Conservation (phyloP, 306 rosid genomes). For the Castanea sativa region DNA sequence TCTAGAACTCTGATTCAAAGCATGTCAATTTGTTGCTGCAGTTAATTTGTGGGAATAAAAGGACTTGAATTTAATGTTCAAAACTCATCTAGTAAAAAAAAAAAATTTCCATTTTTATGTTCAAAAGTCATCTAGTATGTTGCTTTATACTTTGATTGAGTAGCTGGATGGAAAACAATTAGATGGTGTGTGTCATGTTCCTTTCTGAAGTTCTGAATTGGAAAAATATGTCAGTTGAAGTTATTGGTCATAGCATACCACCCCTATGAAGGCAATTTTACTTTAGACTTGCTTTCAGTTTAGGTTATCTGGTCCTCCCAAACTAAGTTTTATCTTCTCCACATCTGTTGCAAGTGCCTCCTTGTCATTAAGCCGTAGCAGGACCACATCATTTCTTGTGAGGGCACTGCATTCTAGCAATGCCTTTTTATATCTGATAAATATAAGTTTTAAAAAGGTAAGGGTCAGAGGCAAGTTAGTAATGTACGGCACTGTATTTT, state of each 20-base stretch:
- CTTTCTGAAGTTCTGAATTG: not conserved
- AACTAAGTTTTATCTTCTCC: not conserved
- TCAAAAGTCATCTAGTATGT: not conserved
- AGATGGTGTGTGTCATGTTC: not conserved
- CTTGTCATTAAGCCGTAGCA: not conserved
- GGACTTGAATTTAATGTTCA: not conserved
- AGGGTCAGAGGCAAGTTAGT: not conserved
- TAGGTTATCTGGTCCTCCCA: not conserved
- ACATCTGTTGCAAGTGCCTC: not conserved
- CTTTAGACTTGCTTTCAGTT: conserved; percentile 1
- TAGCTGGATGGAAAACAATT: not conserved
- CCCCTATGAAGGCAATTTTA: not conserved
- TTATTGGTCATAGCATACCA: not conserved
- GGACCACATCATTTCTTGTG: not conserved
- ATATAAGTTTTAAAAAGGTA: not conserved
- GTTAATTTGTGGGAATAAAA: too few relatives aligned
- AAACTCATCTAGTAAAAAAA: not conserved
- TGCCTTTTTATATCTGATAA: not conserved
- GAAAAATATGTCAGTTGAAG: conserved; percentile 6
- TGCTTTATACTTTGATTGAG: not conserved
- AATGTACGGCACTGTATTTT: not conserved
- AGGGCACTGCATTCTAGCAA: not conserved
- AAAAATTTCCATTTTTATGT: not conserved
- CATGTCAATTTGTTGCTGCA: not conserved
- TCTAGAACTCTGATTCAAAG: too few relatives aligned